Evolutionary conservation across 768 basidiomycete species (phyloP).

Genomic region (Tulasnella calospora): DNA sequence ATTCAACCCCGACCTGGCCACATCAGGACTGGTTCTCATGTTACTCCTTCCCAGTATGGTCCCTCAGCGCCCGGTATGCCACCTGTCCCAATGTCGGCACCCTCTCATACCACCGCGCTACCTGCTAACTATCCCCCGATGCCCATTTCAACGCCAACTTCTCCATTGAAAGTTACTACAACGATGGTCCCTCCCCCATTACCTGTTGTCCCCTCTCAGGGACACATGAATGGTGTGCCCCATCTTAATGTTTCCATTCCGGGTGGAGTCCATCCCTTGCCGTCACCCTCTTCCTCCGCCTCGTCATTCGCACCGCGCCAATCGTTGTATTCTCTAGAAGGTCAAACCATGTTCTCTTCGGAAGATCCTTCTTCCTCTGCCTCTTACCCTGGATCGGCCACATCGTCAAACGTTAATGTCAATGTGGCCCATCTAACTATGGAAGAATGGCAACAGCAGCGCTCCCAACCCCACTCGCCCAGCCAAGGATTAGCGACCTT

Average conservation of each 20-base stretch:
- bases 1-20: constrained; percentile 19
- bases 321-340: background rate
- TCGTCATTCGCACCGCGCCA: constrained; percentile 8
- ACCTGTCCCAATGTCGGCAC: constrained; percentile 10
- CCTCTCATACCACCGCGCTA: background rate
- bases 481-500: background rate
- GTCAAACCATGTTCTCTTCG: constrained; percentile 2
- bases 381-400: background rate
- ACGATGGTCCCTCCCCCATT: constrained; percentile 13
- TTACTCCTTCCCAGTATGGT: background rate
- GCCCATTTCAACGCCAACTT: constrained; percentile 13
- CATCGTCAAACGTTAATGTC: constrained; percentile 2
- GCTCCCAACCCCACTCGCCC: background rate
- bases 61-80: background rate
- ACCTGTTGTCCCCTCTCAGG: constrained; percentile 10
- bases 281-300: constrained; percentile 15
- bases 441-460: background rate
- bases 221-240: background rate
- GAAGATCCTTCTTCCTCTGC: background rate
- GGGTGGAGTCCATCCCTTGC: background rate
- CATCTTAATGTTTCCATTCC: constrained; percentile 1
- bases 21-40: constrained; percentile 2
- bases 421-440: background rate
- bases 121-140: constrained; percentile 2
- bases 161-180: constrained; percentile 1